Evolutionary conservation across 495 filamentous ascomycete species (phyloP).

Genomic region (Cryomyces minteri): DNA sequence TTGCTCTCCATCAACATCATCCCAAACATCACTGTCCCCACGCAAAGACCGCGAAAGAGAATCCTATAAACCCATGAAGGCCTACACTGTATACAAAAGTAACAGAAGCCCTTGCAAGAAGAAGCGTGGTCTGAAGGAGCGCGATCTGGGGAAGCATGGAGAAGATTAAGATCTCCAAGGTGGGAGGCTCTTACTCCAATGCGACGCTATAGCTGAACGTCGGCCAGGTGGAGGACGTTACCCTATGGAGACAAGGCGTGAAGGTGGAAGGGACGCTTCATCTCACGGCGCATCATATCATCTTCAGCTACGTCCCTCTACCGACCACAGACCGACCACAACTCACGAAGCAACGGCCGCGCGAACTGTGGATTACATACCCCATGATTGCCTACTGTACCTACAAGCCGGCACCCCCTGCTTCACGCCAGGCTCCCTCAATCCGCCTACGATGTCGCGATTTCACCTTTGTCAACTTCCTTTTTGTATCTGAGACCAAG

Average conservation of each 20-base stretch:
- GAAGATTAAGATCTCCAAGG: conserved; percentile 5
- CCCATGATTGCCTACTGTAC: conserved; percentile 6
- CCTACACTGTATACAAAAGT: no score
- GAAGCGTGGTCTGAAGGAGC: no score
- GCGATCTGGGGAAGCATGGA: not conserved
- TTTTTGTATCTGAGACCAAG: conserved; percentile 55
- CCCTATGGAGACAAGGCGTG: conserved; percentile 40
- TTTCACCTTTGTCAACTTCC: conserved; percentile 78
- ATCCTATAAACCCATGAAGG: no score
- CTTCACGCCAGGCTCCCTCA: conserved; percentile 35
- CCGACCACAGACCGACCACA: not conserved
- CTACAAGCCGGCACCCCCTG: conserved; percentile 3
- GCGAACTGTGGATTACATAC: conserved; percentile 8
- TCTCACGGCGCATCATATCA: conserved; percentile 47
- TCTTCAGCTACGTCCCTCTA: conserved; percentile 29
- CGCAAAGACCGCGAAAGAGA: no score
- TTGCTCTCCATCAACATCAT: no score
- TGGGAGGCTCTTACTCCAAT: not conserved
- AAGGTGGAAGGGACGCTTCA: conserved; percentile 42
- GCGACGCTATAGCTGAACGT: not conserved
- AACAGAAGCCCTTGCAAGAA: no score
- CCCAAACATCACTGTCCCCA: no score
- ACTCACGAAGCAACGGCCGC: not conserved
- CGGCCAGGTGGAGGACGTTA: conserved; percentile 43
- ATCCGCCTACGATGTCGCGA: conserved; percentile 83